Evolutionary conservation across 2,329 filamentous ascomycete genomes (phyloP), one percentile per base, ranked within the genome.

Genomic region (Rhynchosporium secalis): DNA sequence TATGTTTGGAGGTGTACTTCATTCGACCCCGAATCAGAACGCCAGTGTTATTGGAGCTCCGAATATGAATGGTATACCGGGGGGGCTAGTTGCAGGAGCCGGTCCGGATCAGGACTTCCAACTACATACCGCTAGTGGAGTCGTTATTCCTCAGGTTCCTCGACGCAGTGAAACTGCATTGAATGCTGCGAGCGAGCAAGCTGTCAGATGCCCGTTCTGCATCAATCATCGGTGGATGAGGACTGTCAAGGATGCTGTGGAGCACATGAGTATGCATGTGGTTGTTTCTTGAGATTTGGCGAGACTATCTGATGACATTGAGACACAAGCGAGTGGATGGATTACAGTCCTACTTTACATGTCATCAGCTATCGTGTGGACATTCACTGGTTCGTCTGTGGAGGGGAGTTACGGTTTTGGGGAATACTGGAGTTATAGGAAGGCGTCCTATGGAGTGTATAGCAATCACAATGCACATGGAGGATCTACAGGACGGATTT

Each of bases 191-290:
- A 65, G 67, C 1, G 72, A 74, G 31, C 62, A 64, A 49, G 71
- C 71, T 1, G 67, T 73, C 3, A 68, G 69, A 45, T 74, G 72
- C 63, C 72, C 72, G 15, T 74, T 72, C 62, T 74, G 72, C 63
- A 66, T 72, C 26, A 74, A 74, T 62, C 66, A 69, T 61, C 62
- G 72, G 43, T 73, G 71, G 71, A 68, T 74, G 68, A 68, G 66
- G 43, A 72, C 65, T 59, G 72, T 74, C 28, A 71, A 71, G 60
- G 72, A 74, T 64, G 72, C 72, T 28, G 72, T 74, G 3, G 71
- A 74, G 51, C 72, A 74, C 63, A 72, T 74, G 71, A 72, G 69
- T 64, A 73, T 74, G 72, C 72, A 74, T 64, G 72, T 74, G 61
- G 69, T 72, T 12, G 71, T 73, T 38, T 65, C 57, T 15, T 60